Percentiles rank a stretch among this genome's conserved stretches.
Conservation (phyloP, 306 rosid species). For the Castanea crenata region DNA sequence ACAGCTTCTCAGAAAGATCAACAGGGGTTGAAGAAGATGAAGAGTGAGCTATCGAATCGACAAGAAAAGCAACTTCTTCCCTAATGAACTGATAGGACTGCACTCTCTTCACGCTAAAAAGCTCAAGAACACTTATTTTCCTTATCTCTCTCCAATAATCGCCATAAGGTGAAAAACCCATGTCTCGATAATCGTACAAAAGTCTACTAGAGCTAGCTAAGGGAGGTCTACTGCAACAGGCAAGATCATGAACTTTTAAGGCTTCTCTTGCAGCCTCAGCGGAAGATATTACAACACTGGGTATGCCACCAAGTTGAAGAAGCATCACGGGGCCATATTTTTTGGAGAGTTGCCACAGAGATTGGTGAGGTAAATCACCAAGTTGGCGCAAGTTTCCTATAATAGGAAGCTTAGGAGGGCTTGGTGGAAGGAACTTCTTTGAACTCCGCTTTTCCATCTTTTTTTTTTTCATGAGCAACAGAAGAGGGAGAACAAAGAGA, state of each 20-base stretch:
- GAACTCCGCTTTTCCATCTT: neutral
- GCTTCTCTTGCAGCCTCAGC: constrained; percentile 34
- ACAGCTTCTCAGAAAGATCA: constrained; percentile 11
- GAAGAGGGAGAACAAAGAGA: neutral
- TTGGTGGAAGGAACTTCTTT: constrained; percentile 11
- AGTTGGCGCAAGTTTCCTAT: constrained; percentile 41
- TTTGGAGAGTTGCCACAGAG: constrained; percentile 25
- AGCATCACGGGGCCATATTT: constrained; percentile 31
- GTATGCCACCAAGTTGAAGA: constrained; percentile 15
- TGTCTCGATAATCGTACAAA: constrained; percentile 13
- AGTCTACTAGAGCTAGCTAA: neutral
- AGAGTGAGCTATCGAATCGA: constrained; percentile 2
- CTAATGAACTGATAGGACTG: constrained; percentile 25
- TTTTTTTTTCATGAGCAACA: neutral
- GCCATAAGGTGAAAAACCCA: constrained; percentile 33
- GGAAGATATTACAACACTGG: constrained; percentile 23
- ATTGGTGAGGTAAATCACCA: constrained; percentile 24
- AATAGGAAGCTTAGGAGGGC: constrained; percentile 42
- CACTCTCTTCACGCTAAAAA: constrained; percentile 36
- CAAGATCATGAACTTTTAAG: constrained; percentile 29
- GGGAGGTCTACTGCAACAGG: constrained; percentile 29
- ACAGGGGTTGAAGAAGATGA: constrained; percentile 9
- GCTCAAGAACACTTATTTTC: constrained; percentile 28
- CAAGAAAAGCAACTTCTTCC: constrained; percentile 24
- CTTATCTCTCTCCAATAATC: constrained; percentile 43